Conservation (phyloP, 1,284 basidiomycete species). For the Fomitopsis schrenkii region DNA sequence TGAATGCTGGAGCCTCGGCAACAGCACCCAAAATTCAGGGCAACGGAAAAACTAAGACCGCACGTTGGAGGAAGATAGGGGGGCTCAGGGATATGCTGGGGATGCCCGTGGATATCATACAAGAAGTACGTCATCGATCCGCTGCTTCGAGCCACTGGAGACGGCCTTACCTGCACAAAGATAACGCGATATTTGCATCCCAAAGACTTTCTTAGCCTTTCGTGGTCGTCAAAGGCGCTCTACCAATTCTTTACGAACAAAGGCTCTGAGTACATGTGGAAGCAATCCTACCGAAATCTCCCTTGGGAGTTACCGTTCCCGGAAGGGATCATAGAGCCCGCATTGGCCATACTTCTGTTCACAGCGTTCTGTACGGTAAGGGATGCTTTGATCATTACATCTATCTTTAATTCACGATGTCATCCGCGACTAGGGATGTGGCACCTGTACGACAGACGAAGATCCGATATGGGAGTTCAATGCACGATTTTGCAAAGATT, state of each 20-base stretch:
- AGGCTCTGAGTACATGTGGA: neutral
- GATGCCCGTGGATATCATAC: neutral
- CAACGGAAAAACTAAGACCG: neutral
- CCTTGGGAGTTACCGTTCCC: neutral
- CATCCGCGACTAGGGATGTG: neutral
- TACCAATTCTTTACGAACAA: no score
- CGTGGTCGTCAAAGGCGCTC: no score
- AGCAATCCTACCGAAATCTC: neutral
- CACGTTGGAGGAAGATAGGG: neutral
- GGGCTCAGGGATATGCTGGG: neutral
- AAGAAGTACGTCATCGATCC: neutral
- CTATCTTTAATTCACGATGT: neutral
- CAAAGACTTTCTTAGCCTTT: no score
- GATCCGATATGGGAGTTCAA: neutral
- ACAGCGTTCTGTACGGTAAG: neutral
- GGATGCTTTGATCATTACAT: neutral
- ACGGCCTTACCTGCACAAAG: neutral
- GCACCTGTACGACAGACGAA: neutral
- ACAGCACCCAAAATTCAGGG: neutral
- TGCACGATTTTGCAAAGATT: neutral
- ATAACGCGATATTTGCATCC: neutral
- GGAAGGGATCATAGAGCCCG: neutral
- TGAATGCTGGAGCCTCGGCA: neutral
- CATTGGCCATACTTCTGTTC: neutral
- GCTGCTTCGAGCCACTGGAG: neutral